phyloP scores from a whole-genome alignment of 2,329 filamentous ascomycete species.

The Colletotrichum sp. region DNA sequence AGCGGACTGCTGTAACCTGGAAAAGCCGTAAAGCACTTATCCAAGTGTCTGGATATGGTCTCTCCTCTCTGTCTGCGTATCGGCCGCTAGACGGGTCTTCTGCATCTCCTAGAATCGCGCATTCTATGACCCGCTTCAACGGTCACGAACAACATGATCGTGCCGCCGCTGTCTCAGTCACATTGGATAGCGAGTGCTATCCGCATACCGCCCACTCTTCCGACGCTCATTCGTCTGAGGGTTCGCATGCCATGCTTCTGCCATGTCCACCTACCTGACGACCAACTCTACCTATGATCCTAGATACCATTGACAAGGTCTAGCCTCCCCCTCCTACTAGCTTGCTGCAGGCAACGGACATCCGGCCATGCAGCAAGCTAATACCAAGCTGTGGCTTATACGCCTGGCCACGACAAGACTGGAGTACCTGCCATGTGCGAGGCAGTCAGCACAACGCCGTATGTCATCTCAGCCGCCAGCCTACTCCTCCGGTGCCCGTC shows the following conservation, averaged over 20 bases:
- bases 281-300: background rate
- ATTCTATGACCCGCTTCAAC: background rate
- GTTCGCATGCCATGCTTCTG: background rate
- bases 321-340: background rate
- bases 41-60: background rate
- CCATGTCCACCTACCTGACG: background rate
- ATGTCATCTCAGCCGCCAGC: slow-evolving; percentile 5
- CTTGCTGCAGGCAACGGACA: slow-evolving; percentile 11
- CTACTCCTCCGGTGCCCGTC: background rate
- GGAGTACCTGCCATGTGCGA: slow-evolving; percentile 8
- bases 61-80: background rate
- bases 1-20: background rate
- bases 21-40: background rate
- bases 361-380: slow-evolving; percentile 6
- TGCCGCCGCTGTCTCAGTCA: background rate
- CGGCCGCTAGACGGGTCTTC: background rate
- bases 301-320: background rate
- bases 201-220: background rate
- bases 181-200: background rate
- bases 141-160: background rate
- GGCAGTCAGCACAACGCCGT: slow-evolving; percentile 9
- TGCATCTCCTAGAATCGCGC: background rate
- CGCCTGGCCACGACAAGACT: background rate
- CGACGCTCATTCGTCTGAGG: background rate
- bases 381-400: slow-evolving; percentile 1